Evolutionary conservation across 176 grass and related monocot species (phyloP), one percentile per base, ranked within the genome.

Genomic region (Eragrostis curvula): DNA sequence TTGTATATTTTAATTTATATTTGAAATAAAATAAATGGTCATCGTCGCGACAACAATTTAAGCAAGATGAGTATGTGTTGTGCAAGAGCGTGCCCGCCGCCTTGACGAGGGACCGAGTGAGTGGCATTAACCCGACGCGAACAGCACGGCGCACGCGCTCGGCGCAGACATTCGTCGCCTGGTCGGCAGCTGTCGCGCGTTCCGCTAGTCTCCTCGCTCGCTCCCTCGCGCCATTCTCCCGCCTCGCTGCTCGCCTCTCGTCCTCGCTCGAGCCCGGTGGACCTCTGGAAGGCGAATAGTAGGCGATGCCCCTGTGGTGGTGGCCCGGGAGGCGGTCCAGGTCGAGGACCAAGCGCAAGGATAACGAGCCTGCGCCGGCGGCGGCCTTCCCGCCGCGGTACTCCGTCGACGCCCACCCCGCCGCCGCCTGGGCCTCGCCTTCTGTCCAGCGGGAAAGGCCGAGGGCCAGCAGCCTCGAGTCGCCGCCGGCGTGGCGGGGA

Each of bases 231-330:
- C 32, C 32, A 4, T 36, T 36, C 32, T 36, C 32, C 32, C 32
- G 32, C 32, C 66, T 71, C 53, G 43, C 42, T 3, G 36, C 73
- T 59, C 28, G 16, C 0, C 10, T 9, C 69, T 7, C 47, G 47
- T 48, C 9, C 47, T n/a, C 13, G 10, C 47, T 48, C 47, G 43
- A 45, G 39, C 48, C 10, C 30, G 18, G 63, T 47, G 46, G 14
- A 17, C 12, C 25, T 0, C 25, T 16, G 8, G 12, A 36, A 36
- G 32, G 32, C 32, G 32, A n/a, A 50, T 17, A 12, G n/a, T 16
- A 17, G 23, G 80, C 73, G 73, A 88, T 88, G 86, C 86, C 80
- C 20, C 41, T 66, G 9, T 78, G 80, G 86, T 88, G 86, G 80
- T 58, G 56, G 56, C 74, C 65, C 30, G 10, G 73, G 48, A 56